These are phyloP conservation scores for Akebia trifoliata DNA, from an alignment of 164 flowering plant species.

Conservation along the genomic window DNA sequence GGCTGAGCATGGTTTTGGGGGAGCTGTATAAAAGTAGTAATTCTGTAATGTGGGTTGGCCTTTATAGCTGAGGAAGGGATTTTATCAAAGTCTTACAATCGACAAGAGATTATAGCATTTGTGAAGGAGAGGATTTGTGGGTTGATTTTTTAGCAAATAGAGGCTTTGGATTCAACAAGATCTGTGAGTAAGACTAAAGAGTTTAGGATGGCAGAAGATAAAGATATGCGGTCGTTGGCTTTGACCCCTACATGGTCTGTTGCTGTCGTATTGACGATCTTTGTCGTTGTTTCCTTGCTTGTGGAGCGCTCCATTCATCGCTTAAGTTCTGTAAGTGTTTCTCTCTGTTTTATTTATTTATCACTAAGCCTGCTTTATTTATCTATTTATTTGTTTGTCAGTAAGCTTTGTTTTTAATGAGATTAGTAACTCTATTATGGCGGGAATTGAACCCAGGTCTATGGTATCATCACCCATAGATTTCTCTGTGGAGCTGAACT, in stretches of 20 bases:
- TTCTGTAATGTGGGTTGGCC: background rate
- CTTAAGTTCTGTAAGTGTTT: constrained; percentile 64
- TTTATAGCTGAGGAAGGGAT: background rate
- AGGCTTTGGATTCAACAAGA: background rate
- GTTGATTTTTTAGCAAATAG: background rate
- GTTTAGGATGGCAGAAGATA: constrained; percentile 37
- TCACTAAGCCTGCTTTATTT: background rate
- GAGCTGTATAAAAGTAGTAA: no score
- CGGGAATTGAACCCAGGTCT: no score
- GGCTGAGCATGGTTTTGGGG: no score
- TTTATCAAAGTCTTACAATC: background rate
- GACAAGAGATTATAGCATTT: background rate
- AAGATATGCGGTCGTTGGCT: constrained; percentile 64
- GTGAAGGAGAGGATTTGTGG: background rate
- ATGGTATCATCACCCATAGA: no score
- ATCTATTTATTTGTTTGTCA: background rate
- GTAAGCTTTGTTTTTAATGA: no score
- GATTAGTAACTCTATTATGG: no score
- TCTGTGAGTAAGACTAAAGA: constrained; percentile 1
- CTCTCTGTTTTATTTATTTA: background rate
- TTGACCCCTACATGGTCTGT: constrained; percentile 99
- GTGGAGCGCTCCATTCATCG: constrained; percentile 95
- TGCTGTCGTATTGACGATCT: constrained; percentile 79
- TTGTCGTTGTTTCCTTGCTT: constrained; percentile 82
- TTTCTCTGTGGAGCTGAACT: no score